Conservation (phyloP, 208 protist genomes). For the Porcisia deanei region DNA sequence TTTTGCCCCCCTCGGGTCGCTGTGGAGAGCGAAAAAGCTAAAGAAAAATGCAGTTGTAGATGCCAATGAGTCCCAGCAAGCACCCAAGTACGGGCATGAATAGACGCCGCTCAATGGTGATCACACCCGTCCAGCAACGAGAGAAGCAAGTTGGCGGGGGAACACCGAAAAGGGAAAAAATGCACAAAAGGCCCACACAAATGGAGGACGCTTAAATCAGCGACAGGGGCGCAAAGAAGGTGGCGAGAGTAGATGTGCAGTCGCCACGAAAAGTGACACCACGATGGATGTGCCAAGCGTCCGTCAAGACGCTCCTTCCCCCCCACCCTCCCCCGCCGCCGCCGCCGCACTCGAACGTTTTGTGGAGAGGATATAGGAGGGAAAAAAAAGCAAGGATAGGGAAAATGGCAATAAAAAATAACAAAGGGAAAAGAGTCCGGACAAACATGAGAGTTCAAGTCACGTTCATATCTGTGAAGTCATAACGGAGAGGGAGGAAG, state of each 20-base stretch:
- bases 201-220: too few relatives aligned
- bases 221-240: not conserved
- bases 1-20: not conserved
- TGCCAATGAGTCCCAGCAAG: not conserved
- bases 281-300: too few relatives aligned
- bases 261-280: not conserved
- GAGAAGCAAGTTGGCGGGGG: not conserved
- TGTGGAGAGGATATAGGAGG: not conserved
- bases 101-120: not conserved
- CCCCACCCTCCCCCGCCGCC: too few relatives aligned
- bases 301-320: not conserved
- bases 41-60: not conserved
- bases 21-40: not conserved
- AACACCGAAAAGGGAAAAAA: not conserved
- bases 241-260: too few relatives aligned
- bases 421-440: not conserved
- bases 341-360: not conserved
- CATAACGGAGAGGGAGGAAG: too few relatives aligned
- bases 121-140: not conserved
- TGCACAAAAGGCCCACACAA: not conserved
- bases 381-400: not conserved
- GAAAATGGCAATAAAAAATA: too few relatives aligned
- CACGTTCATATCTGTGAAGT: too few relatives aligned
- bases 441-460: not conserved
- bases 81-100: not conserved